These are phyloP conservation scores for Elaeis guineensis DNA, from an alignment of 176 grass and related monocot genomes.

Conservation along the genomic window DNA sequence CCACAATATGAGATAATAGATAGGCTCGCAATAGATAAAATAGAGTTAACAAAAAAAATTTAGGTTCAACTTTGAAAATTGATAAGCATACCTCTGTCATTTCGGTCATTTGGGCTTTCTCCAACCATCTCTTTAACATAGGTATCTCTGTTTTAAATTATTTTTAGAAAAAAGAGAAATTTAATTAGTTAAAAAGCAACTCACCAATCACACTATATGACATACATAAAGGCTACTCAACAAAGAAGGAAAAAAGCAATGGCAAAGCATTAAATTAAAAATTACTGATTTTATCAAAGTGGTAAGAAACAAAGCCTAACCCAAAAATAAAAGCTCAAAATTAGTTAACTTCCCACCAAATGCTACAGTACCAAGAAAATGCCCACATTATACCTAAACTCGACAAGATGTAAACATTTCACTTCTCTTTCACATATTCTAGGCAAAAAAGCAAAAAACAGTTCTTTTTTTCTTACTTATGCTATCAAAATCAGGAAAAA, in stretches of 20 bases:
- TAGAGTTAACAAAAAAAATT: no score
- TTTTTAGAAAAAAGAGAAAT: conserved; percentile 2
- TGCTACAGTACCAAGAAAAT: no score
- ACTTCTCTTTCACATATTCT: no score
- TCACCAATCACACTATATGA: no score
- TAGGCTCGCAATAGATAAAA: no score
- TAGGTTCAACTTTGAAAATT: not conserved
- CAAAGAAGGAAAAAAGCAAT: not conserved
- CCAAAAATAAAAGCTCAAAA: not conserved
- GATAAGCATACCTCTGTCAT: conserved; percentile 62
- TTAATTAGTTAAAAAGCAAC: no score
- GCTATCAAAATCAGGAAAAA: not conserved
- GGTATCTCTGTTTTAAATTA: conserved; percentile 65
- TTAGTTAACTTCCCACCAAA: no score
- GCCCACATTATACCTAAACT: no score
- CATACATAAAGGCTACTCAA: not conserved
- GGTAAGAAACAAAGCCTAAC: not conserved
- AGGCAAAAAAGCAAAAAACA: not conserved
- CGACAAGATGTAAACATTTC: no score
- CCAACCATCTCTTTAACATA: conserved; percentile 94
- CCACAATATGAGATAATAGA: no score
- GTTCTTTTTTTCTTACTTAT: not conserved
- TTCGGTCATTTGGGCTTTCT: conserved; percentile 94
- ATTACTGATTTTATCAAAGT: no score
- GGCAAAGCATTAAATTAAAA: not conserved